A percentile compares a stretch with the other conserved stretches of the same genome.
Conservation (phyloP, 1,284 basidiomycete genomes). For the Golubevia sp. region DNA sequence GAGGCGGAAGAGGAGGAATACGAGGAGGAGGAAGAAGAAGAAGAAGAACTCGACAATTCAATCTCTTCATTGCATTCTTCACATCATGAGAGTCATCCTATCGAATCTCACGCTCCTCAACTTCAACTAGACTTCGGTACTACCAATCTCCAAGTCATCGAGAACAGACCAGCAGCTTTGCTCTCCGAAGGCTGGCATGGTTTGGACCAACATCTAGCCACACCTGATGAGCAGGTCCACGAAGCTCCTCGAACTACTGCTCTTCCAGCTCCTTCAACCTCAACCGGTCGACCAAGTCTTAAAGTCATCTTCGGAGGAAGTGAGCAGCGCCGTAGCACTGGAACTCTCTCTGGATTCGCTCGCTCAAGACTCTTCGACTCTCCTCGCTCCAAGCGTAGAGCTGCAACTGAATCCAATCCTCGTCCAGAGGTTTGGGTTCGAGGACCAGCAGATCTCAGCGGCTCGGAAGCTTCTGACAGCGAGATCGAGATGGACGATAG, state of each 20-base stretch:
- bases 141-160: neutral
- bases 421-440: neutral
- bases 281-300: neutral
- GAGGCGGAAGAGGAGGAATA: neutral
- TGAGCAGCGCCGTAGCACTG: neutral
- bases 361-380: neutral
- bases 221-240: neutral
- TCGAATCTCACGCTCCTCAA: neutral
- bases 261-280: neutral
- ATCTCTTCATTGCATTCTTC: too few species aligned
- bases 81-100: neutral
- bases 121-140: neutral
- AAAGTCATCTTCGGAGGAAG: neutral
- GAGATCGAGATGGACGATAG: neutral
- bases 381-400: neutral
- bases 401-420: neutral
- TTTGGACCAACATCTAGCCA: neutral
- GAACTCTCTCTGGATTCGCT: neutral
- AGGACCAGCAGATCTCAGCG: neutral
- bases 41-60: too few species aligned
- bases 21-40: neutral
- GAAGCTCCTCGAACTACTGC: neutral
- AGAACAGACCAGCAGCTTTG: neutral
- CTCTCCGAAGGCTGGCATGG: neutral
- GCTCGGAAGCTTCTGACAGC: neutral